Evolutionary conservation across 495 filamentous ascomycete genomes (phyloP).

Genomic region (Daldinia bambusicola): DNA sequence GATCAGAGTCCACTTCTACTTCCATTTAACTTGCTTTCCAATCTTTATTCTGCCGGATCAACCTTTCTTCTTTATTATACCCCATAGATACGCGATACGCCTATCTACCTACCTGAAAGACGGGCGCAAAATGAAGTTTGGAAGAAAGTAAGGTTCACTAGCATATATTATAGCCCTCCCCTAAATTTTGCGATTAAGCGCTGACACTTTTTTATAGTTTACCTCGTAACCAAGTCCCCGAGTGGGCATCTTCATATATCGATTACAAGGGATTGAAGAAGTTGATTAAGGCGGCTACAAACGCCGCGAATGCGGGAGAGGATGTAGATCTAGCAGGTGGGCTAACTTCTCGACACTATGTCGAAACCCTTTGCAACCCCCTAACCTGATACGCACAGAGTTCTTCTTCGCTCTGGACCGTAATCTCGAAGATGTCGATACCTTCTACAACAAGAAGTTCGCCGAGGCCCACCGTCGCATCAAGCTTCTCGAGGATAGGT

Average conservation of each 20-base stretch:
- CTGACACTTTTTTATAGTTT: constrained; percentile 64
- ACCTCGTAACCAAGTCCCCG: constrained; percentile 92
- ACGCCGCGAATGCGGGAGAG: constrained; percentile 70
- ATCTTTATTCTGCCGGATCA: constrained; percentile 6
- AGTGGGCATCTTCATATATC: constrained; percentile 94
- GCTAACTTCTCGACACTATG: constrained; percentile 46
- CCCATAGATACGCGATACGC: too few species aligned
- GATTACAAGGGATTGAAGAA: constrained; percentile 97
- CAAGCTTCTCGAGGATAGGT: constrained; percentile 85
- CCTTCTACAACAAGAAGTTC: constrained; percentile 96
- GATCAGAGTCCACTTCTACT: neutral
- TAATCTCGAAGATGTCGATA: constrained; percentile 93
- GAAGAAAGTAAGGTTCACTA: constrained; percentile 65
- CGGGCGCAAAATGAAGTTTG: constrained; percentile 76
- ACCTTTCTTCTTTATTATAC: constrained; percentile 2
- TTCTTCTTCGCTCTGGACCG: constrained; percentile 96
- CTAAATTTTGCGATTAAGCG: neutral
- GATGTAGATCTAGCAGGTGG: constrained; percentile 80
- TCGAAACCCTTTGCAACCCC: constrained; percentile 44
- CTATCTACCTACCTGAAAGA: constrained; percentile 1
- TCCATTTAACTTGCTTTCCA: constrained; percentile 1
- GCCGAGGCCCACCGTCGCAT: constrained; percentile 81
- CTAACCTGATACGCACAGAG: constrained; percentile 64
- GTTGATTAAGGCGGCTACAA: constrained; percentile 81
- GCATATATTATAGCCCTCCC: neutral